Conservation (phyloP, 495 filamentous ascomycete species). For the Daldinia bambusicola region DNA sequence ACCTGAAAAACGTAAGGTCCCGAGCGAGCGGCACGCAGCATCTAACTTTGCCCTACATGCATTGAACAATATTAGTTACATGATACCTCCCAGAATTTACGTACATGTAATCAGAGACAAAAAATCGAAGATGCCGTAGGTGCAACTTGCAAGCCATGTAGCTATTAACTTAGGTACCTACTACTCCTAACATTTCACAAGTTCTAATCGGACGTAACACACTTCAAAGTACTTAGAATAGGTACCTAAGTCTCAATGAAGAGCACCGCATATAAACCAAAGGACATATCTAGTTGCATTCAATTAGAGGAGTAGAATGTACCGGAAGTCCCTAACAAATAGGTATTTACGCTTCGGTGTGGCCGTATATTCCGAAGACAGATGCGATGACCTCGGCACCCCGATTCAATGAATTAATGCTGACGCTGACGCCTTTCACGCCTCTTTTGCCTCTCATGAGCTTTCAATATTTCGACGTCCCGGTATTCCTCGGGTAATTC, state of each 20-base stretch:
- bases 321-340: neutral
- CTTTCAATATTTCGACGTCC: slow-evolving; percentile 72
- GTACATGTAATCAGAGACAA: too few species aligned
- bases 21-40: neutral
- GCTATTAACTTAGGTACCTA: too few species aligned
- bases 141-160: too few species aligned
- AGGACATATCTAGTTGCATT: too few species aligned
- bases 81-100: too few species aligned
- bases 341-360: neutral
- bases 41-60: neutral
- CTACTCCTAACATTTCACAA: neutral
- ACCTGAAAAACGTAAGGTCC: neutral
- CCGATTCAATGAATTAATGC: slow-evolving; percentile 34
- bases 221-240: neutral
- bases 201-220: too few species aligned
- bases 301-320: neutral
- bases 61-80: too few species aligned
- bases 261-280: neutral
- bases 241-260: neutral
- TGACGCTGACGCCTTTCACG: slow-evolving; percentile 49
- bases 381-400: neutral
- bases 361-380: neutral
- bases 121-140: too few species aligned
- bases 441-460: slow-evolving; percentile 70
- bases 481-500: slow-evolving; percentile 74